These are phyloP conservation scores for Clonostachys rhizophaga DNA, from an alignment of 2,329 filamentous ascomycete species.

Conservation along the genomic window DNA sequence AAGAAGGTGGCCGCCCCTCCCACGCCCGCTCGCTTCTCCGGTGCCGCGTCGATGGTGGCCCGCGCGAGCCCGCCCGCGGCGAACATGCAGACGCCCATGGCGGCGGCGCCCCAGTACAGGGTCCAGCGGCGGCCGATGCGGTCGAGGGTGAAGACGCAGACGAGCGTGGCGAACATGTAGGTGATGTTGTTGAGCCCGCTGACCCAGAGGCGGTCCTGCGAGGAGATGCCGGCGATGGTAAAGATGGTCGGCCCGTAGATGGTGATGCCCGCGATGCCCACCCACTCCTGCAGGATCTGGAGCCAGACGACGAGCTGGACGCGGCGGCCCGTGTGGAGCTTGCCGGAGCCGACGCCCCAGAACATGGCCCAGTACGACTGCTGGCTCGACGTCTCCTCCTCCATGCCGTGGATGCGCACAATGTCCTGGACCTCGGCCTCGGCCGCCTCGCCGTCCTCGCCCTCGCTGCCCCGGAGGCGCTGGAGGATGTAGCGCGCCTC, in stretches of 20 bases:
- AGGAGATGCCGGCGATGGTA: conserved; percentile 60
- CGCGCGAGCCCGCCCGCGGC: conserved; percentile 59
- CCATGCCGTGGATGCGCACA: conserved; percentile 54
- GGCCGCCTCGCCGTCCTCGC: conserved; percentile 45
- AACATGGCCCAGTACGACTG: conserved; percentile 63
- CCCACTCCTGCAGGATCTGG: conserved; percentile 67
- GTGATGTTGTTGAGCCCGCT: conserved; percentile 47
- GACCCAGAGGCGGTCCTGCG: conserved; percentile 59
- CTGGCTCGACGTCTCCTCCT: conserved; percentile 49
- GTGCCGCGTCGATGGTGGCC: conserved; percentile 34
- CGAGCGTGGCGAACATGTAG: conserved; percentile 58
- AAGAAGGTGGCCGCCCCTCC: conserved; percentile 63
- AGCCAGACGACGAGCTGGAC: conserved; percentile 69
- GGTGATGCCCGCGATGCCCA: conserved; percentile 65
- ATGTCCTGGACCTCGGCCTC: conserved; percentile 67
- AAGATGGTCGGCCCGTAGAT: conserved; percentile 58
- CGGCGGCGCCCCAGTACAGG: conserved; percentile 62
- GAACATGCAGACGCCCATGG: conserved; percentile 64
- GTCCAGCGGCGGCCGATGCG: conserved; percentile 66
- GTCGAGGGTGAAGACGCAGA: conserved; percentile 67
- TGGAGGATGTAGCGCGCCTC: conserved; percentile 64
- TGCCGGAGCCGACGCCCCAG: conserved; percentile 59
- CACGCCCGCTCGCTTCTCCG: conserved; percentile 33
- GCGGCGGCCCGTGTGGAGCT: conserved; percentile 61
- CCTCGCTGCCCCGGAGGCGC: conserved; percentile 55